Evolutionary conservation across 345 rosid genomes (phyloP).

Genomic region (Gossypioides kirkii): DNA sequence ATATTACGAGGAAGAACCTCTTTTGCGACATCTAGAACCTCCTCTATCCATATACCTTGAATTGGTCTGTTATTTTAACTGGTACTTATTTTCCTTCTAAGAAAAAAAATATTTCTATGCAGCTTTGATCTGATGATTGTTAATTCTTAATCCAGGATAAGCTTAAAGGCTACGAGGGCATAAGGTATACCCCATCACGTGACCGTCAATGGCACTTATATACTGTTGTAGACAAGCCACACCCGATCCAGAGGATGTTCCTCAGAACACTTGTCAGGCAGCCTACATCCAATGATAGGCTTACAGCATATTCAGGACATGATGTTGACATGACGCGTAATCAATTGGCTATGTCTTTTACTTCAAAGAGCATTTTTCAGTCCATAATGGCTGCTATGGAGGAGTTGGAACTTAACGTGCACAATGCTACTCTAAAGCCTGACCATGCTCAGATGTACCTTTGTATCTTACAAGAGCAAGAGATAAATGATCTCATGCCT

Average conservation of each 20-base stretch:
- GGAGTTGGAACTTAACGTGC: constrained; percentile 90
- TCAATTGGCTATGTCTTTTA: constrained; percentile 52
- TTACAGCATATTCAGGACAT: constrained; percentile 53
- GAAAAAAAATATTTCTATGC: neutral
- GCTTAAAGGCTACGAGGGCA: constrained; percentile 75
- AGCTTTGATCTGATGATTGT: constrained; percentile 16
- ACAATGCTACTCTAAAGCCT: constrained; percentile 67
- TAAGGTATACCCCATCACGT: constrained; percentile 69
- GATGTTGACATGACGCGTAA: constrained; percentile 37
- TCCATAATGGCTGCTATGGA: constrained; percentile 92
- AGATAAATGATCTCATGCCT: constrained; percentile 83
- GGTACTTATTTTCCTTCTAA: neutral
- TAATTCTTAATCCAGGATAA: constrained; percentile 60
- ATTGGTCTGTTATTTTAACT: constrained; percentile 51
- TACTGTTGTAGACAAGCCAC: constrained; percentile 74
- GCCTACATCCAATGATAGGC: constrained; percentile 59
- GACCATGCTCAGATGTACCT: constrained; percentile 98
- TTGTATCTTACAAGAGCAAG: constrained; percentile 80
- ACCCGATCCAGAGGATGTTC: constrained; percentile 81
- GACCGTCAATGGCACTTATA: constrained; percentile 98
- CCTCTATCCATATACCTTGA: constrained; percentile 95
- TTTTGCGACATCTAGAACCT: constrained; percentile 94
- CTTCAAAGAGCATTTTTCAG: constrained; percentile 77
- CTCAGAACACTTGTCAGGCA: constrained; percentile 95
- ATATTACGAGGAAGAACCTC: constrained; percentile 86